phyloP scores from a whole-genome alignment of 2,329 filamentous ascomycete genomes.

The Botrytis medusae region DNA sequence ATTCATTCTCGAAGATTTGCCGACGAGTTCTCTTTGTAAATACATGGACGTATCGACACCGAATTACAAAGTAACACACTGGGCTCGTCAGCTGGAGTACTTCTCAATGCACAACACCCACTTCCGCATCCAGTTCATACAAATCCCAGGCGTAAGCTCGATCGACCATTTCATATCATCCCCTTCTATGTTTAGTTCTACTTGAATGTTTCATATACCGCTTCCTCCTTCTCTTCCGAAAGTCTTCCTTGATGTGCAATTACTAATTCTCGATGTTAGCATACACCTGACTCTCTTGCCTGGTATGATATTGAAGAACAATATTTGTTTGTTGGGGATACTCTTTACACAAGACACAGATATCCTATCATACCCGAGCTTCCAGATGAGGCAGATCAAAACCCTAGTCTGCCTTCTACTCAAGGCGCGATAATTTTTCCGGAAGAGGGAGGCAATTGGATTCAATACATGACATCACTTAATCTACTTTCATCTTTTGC shows the following conservation, averaged over 20 bases:
- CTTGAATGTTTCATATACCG: background rate
- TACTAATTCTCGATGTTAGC: background rate
- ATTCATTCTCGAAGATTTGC: conserved; percentile 45
- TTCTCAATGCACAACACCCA: conserved; percentile 33
- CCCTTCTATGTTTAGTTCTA: background rate
- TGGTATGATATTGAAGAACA: conserved; percentile 40
- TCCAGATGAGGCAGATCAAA: conserved; percentile 27
- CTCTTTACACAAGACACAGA: conserved; percentile 43
- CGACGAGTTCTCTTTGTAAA: conserved; percentile 45
- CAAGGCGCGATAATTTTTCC: conserved; percentile 43
- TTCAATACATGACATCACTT: conserved; percentile 43
- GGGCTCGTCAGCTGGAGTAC: conserved; percentile 43
- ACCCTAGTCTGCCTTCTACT: conserved; percentile 27
- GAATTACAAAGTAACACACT: conserved; percentile 44
- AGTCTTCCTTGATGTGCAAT: background rate
- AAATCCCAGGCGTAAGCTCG: conserved; percentile 49
- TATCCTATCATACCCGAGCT: conserved; percentile 37
- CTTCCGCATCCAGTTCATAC: conserved; percentile 45
- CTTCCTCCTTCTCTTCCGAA: background rate
- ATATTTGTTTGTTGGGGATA: conserved; percentile 48
- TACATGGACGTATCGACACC: conserved; percentile 42
- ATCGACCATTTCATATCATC: conserved; percentile 41
- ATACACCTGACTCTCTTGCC: conserved; percentile 11
- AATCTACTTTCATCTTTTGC: conserved; percentile 41
- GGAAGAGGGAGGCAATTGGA: conserved; percentile 42